A percentile compares a stretch with the other conserved stretches of the same genome.
Evolutionary conservation across 345 rosid species (phyloP).

Genomic region (Salix udensis): DNA sequence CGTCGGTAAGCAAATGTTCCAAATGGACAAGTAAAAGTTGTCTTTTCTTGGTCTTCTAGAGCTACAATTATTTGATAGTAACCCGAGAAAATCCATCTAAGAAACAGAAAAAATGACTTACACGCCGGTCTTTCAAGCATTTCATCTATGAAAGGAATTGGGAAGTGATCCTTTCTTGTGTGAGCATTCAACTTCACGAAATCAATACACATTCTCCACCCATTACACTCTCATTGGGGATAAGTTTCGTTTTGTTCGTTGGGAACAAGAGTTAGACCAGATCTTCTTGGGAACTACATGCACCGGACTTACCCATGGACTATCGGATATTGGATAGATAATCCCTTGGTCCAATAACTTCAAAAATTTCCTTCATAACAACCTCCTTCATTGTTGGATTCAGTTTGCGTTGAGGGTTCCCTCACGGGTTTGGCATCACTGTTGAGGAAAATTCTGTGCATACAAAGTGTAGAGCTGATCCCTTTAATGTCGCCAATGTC

Average conservation of each 20-base stretch:
- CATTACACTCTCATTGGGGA: neutral
- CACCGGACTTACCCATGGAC: too few relatives aligned
- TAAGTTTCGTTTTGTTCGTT: neutral
- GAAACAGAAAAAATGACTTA: too few relatives aligned
- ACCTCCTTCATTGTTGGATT: too few relatives aligned
- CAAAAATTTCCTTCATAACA: too few relatives aligned
- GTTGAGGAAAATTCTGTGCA: neutral
- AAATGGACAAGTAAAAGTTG: neutral
- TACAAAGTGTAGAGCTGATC: neutral
- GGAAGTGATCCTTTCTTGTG: neutral
- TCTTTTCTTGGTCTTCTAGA: neutral
- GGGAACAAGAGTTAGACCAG: neutral
- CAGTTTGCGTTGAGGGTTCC: too few relatives aligned
- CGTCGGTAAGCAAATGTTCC: too few relatives aligned
- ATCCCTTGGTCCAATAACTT: too few relatives aligned
- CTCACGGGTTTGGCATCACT: neutral
- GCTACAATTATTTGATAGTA: neutral
- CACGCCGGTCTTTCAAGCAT: neutral
- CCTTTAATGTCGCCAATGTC: neutral
- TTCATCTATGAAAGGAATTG: neutral
- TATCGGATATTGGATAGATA: too few relatives aligned
- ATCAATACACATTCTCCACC: neutral
- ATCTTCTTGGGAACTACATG: too few relatives aligned
- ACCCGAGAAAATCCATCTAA: neutral
- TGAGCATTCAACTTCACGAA: neutral